These are phyloP conservation scores for Cinnamomum chago DNA, from an alignment of 164 flowering plant genomes.

Conservation along the genomic window DNA sequence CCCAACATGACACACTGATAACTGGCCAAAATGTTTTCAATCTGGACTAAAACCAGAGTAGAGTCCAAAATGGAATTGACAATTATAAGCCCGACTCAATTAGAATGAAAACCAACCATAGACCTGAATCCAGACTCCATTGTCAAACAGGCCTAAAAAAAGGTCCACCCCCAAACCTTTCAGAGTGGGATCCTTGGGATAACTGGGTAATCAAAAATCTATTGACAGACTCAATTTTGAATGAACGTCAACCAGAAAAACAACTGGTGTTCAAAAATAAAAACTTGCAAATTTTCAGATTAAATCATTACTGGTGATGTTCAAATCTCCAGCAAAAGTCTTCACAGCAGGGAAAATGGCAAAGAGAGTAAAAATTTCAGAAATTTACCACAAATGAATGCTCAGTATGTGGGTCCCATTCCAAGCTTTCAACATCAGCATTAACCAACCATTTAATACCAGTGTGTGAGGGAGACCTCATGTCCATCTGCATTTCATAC, in stretches of 20 bases:
- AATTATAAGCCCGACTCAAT: too few species aligned
- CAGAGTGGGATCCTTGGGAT: too few species aligned
- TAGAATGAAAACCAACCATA: too few species aligned
- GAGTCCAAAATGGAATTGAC: too few species aligned
- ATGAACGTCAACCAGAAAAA: background rate
- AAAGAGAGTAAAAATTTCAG: background rate
- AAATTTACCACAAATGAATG: slow-evolving; percentile 74
- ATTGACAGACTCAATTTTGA: too few species aligned
- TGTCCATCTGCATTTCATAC: slow-evolving; percentile 57
- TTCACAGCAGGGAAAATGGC: background rate
- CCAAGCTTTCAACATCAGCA: slow-evolving; percentile 88
- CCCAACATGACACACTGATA: too few species aligned
- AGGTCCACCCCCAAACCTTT: too few species aligned
- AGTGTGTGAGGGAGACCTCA: slow-evolving; percentile 57
- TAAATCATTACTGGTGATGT: background rate
- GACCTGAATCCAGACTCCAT: too few species aligned
- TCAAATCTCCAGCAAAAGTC: background rate
- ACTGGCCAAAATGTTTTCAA: too few species aligned
- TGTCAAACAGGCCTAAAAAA: too few species aligned
- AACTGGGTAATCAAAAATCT: too few species aligned
- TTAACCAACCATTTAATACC: slow-evolving; percentile 75
- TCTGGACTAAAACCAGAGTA: too few species aligned
- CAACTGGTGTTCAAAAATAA: background rate
- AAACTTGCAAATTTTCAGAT: background rate
- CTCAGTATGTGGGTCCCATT: slow-evolving; percentile 90